Conservation (phyloP, 306 rosid genomes). For the Cucumis cinereus region DNA sequence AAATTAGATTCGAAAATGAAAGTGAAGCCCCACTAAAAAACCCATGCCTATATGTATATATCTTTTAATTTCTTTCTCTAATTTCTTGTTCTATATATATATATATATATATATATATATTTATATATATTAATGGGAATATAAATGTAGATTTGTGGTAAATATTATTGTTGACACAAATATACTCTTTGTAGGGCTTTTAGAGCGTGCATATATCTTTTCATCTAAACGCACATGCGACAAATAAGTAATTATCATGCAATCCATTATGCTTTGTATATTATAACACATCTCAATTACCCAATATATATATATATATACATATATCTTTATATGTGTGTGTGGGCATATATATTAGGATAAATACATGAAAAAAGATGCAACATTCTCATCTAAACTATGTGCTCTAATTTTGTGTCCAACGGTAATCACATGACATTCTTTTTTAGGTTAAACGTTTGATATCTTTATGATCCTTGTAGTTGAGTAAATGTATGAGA, state of each 20-base stretch:
- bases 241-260: background rate
- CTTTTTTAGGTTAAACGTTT: too few species aligned
- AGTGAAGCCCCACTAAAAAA: constrained; percentile 11
- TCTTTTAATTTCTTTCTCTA: background rate
- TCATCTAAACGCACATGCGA: constrained; percentile 3
- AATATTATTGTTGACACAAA: background rate
- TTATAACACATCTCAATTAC: background rate
- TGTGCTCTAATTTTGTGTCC: too few species aligned
- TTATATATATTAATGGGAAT: background rate
- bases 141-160: background rate
- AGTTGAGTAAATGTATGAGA: too few species aligned
- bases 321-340: too few species aligned
- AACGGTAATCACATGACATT: too few species aligned
- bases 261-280: background rate
- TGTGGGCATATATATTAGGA: too few species aligned
- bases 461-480: too few species aligned
- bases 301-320: background rate
- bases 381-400: too few species aligned
- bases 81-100: too few species aligned
- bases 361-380: too few species aligned
- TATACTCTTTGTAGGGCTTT: constrained; percentile 6
- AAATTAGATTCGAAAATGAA: constrained; percentile 11
- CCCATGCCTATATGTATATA: background rate
- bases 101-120: too few species aligned
- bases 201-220: constrained; percentile 8